These are phyloP conservation scores for Starmerella etchellsii DNA, from an alignment of 805 yeast species.

Conservation along the genomic window DNA sequence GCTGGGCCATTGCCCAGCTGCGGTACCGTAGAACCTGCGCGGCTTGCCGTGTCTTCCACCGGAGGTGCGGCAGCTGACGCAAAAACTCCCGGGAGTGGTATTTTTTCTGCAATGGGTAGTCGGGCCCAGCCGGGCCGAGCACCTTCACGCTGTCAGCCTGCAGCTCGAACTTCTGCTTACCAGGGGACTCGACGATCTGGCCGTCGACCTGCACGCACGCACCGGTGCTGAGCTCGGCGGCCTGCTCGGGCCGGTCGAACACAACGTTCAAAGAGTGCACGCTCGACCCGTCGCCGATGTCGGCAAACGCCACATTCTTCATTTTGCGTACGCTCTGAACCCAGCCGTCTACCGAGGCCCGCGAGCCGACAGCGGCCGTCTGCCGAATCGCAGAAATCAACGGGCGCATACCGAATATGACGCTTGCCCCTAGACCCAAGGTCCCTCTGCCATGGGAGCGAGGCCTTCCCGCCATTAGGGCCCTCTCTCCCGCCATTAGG, in stretches of 20 bases:
- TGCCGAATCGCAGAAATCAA: slow-evolving; percentile 4
- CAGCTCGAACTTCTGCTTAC: slow-evolving; percentile 44
- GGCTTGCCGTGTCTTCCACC: slow-evolving; percentile 60
- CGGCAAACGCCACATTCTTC: slow-evolving; percentile 69
- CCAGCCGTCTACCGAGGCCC: slow-evolving; percentile 55
- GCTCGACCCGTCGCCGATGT: slow-evolving; percentile 66
- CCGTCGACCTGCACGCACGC: slow-evolving; percentile 36
- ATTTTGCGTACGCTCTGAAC: slow-evolving; percentile 57
- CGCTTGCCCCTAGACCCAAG: no score
- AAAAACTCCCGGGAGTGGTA: slow-evolving; percentile 51
- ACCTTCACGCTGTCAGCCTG: slow-evolving; percentile 31
- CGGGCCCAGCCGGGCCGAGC: slow-evolving; percentile 47
- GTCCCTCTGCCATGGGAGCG: no score
- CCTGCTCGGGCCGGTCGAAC: slow-evolving; percentile 24
- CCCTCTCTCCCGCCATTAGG: no score
- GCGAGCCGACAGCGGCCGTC: slow-evolving; percentile 12
- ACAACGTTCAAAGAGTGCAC: slow-evolving; percentile 43
- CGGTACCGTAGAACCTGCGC: slow-evolving; percentile 60
- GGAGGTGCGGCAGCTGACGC: slow-evolving; percentile 58
- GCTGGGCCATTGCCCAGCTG: slow-evolving; percentile 45
- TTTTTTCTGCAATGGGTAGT: slow-evolving; percentile 78
- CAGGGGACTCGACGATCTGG: slow-evolving; percentile 34
- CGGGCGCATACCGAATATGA: slow-evolving; percentile 9
- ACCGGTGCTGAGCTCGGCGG: slow-evolving; percentile 31
- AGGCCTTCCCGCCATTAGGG: no score